Evolutionary conservation across 2,329 filamentous ascomycete genomes (phyloP), one percentile per base, ranked within the genome.

Genomic region (Achaetomium macrosporum): DNA sequence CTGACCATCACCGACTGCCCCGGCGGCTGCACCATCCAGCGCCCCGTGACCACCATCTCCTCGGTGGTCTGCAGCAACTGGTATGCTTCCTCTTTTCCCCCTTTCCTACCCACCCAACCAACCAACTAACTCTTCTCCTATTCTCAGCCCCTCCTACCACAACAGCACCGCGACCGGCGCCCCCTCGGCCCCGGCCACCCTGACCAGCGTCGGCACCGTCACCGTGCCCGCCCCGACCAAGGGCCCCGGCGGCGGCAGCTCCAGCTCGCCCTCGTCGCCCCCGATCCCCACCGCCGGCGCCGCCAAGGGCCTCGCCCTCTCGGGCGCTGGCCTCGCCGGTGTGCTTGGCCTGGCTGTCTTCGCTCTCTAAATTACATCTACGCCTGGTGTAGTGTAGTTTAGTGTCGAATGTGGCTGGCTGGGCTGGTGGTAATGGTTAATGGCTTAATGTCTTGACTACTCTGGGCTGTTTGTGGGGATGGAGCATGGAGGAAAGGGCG

Each of bases 1-100:
- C 71, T 87, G 70, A 87, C 84, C 74, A 80, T 87, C 76, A 81
- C 81, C 64, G 75, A 85, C 77, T 86, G 84, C 78, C 80, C 83
- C 8, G 15, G 15, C 35, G 35, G 35, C 63, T 87, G 83, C 83
- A 88, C 81, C 66, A 66, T 82, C 71, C 77, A 75, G 73, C 78
- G 76, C 73, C 78, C 81, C 50, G 72, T 83, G 62, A 70, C 71
- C 66, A 76, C 72, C 68, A 72, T 73, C 67, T 73, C 75, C 57
- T 68, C 71, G 42, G 77, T 81, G 42, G 62, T 71, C 68, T 82
- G 78, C 78, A 64, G 72, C 67, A 72, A 71, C 71, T 81, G 77
- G 76, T 79, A 73, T 65, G 72, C 62, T 47, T 16, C 30, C 29
- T 25, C 17, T 20, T 46, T 39, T 41, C 29, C 47, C 20, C 25